Evolutionary conservation across 305 asterid genomes (phyloP), one percentile per base, ranked within the genome.

Genomic region (Solanum hybrid): DNA sequence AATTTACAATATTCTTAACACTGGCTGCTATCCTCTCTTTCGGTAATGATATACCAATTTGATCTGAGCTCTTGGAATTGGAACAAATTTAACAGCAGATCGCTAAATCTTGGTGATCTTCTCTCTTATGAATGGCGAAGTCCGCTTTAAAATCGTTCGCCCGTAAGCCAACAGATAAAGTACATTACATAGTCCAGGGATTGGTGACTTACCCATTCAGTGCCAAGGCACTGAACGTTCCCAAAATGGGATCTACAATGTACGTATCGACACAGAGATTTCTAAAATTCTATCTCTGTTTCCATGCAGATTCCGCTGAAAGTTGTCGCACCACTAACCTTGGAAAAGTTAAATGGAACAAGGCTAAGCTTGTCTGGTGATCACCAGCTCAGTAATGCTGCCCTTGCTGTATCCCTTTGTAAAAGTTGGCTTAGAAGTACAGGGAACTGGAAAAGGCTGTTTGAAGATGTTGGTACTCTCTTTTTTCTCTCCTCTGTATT

Each of bases 361-460:
- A 91, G 92, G 89, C 95, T 96, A 83, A 94, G 97, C 92, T 94
- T 97, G 93, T 94, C 96, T 36, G 99, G 99, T 61, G 97, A 95
- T 90, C 98, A 96, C 93, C 99, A 97, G 91, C 93, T 93, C 84
- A 92, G 92, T n/a, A 97, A 96, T 92, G 98, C 98, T 90, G 95
- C 96, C 91, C 98, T 97, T 87, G 98, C 98, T 69, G 95, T 94
- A 88, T 94, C 96, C 89, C 98, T 96, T 91, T 97, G 98, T 89
- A 93, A 92, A 93, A 92, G 95, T 91, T 97, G 98, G 99, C 95
- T 97, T 90, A 92, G 88, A 88, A 91, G 92, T 40, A 94, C 97
- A 16, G 97, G 98, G 89, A 92, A 93, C 90, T 94, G 95, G 97
- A 93, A 92, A 86, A 94, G 92, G 92, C 93, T 93, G 86, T 93